Conservation (phyloP, 305 asterid genomes). For the Rubia tinctorum region DNA sequence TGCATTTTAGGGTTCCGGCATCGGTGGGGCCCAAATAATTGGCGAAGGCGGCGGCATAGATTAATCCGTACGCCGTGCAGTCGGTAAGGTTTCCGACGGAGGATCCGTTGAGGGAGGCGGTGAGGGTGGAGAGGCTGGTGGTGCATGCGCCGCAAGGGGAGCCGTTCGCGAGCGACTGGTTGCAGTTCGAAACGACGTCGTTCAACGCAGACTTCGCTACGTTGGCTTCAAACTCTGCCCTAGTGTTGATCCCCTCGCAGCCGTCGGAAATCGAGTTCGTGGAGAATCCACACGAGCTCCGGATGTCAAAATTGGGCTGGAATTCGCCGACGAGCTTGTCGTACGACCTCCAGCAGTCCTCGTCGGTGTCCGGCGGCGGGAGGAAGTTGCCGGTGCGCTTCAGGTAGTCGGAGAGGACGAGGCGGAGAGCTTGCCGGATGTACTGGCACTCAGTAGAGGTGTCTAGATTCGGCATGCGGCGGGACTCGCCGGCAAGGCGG, state of each 20-base stretch:
- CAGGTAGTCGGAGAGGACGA: slow-evolving; percentile 68
- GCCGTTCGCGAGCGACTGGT: slow-evolving; percentile 54
- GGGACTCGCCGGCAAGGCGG: slow-evolving; percentile 22
- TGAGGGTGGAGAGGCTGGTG: slow-evolving; percentile 48
- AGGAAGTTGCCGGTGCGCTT: slow-evolving; percentile 46
- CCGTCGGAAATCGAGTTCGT: slow-evolving; percentile 72
- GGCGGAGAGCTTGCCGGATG: slow-evolving; percentile 68
- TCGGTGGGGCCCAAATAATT: slow-evolving; percentile 33
- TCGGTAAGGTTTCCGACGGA: slow-evolving; percentile 31
- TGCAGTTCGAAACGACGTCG: slow-evolving; percentile 44
- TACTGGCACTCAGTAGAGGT: slow-evolving; percentile 48
- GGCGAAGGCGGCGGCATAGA: slow-evolving; percentile 42
- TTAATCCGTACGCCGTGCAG: slow-evolving; percentile 27
- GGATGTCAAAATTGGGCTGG: slow-evolving; percentile 41
- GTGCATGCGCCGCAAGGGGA: slow-evolving; percentile 88
- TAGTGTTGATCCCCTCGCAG: slow-evolving; percentile 65
- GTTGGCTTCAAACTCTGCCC: slow-evolving; percentile 51
- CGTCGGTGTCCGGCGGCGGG: slow-evolving; percentile 53
- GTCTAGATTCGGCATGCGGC: slow-evolving; percentile 28
- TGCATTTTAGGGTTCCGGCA: slow-evolving; percentile 32
- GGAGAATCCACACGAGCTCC: slow-evolving; percentile 58
- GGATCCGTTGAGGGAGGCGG: slow-evolving; percentile 25
- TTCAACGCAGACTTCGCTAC: slow-evolving; percentile 38
- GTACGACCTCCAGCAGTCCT: slow-evolving; percentile 62
- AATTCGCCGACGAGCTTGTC: slow-evolving; percentile 37